A percentile compares a stretch with the other conserved stretches of the same genome.
These are phyloP conservation scores for Stentor coeruleus DNA, from an alignment of 73 alveolate genomes.

Conservation along the genomic window DNA sequence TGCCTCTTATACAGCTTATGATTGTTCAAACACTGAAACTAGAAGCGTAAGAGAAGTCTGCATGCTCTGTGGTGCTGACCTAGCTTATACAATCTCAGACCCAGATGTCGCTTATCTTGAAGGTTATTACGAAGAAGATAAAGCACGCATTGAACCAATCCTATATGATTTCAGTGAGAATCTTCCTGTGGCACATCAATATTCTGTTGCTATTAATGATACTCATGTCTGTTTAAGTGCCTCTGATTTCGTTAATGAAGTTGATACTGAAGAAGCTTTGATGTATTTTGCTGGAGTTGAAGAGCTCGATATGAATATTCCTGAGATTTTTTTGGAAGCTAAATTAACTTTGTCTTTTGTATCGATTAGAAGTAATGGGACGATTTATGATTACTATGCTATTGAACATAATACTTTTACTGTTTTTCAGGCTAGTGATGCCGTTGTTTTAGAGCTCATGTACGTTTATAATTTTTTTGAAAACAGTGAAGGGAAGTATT, in stretches of 20 bases:
- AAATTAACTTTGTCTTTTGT: neutral
- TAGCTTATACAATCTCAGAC: neutral
- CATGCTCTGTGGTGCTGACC: neutral
- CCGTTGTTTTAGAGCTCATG: neutral
- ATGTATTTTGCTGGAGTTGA: slow-evolving; percentile 3
- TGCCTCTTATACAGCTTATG: neutral
- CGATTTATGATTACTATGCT: neutral
- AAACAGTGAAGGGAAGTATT: neutral
- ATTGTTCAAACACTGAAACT: slow-evolving; percentile 13
- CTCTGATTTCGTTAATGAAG: neutral
- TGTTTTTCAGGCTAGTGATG: neutral
- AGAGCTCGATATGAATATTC: neutral
- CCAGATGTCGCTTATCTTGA: slow-evolving; percentile 14
- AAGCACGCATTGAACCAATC: slow-evolving; percentile 1
- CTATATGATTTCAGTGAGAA: neutral
- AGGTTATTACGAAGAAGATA: slow-evolving; percentile 17
- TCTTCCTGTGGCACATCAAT: slow-evolving; percentile 6
- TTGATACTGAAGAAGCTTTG: neutral
- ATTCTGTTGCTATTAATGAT: slow-evolving; percentile 8
- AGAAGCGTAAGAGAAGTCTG: slow-evolving; percentile 11
- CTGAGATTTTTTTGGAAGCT: slow-evolving; percentile 8
- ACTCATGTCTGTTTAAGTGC: neutral
- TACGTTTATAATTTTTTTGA: neutral
- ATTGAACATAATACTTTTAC: neutral
- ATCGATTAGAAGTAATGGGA: neutral